Conservation (phyloP, 164 flowering plant genomes). For the Magnolia kwangsiensis region DNA sequence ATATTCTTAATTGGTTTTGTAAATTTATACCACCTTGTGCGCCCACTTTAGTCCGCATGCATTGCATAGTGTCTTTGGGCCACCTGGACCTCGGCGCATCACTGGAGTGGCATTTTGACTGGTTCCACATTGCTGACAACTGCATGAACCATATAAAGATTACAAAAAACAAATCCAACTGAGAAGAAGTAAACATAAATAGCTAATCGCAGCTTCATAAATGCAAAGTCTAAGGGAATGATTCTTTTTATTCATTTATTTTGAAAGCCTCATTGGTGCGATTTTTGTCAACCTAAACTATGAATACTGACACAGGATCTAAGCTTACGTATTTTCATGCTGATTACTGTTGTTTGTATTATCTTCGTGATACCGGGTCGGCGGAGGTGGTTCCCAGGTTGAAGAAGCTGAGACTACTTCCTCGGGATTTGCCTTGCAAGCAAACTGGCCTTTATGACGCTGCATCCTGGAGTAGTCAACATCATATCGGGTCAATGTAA, state of each 20-base stretch:
- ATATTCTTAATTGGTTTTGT: background rate
- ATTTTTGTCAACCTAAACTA: background rate
- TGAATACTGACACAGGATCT: background rate
- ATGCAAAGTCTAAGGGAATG: background rate
- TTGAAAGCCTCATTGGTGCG: background rate
- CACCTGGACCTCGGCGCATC: conserved; percentile 25
- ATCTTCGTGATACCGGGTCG: background rate
- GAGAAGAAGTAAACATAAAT: background rate
- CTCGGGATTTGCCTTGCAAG: conserved; percentile 12
- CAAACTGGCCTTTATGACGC: conserved; percentile 24
- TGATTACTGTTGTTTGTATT: background rate
- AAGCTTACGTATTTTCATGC: conserved; percentile 3
- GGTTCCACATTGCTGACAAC: conserved; percentile 19
- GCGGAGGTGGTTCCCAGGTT: conserved; percentile 7
- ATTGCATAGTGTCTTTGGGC: conserved; percentile 20
- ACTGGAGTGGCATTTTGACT: conserved; percentile 20
- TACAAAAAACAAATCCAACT: background rate
- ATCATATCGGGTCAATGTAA: background rate
- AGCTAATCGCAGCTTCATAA: background rate
- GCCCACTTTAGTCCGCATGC: conserved; percentile 29
- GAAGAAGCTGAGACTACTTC: conserved; percentile 10
- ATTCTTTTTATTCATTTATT: background rate
- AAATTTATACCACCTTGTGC: conserved; percentile 14
- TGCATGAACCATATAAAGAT: background rate
- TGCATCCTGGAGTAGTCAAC: conserved; percentile 17